phyloP scores from a whole-genome alignment of 306 rosid species.

The Inga laurina region DNA sequence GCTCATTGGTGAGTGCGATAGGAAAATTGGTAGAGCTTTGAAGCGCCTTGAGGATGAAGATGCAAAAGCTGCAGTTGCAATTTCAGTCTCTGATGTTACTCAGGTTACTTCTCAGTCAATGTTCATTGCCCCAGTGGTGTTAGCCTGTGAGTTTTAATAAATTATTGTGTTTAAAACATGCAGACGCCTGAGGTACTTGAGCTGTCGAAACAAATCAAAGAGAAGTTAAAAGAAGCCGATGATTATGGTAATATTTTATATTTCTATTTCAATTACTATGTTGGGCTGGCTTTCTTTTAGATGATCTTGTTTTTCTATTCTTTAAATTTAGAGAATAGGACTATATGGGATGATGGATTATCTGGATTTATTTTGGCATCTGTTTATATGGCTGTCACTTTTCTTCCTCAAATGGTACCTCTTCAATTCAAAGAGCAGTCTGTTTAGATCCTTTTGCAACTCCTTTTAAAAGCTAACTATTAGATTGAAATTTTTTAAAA shows the following conservation, averaged over 20 bases:
- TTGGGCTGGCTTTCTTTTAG: background rate
- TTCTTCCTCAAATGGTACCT: constrained; percentile 17
- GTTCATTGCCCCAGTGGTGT: background rate
- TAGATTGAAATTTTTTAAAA: background rate
- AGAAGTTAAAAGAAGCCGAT: constrained; percentile 91
- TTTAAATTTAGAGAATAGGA: constrained; percentile 1
- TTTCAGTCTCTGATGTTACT: constrained; percentile 95
- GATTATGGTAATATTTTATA: constrained; percentile 60
- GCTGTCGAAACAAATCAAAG: constrained; percentile 79
- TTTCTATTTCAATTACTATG: constrained; percentile 14
- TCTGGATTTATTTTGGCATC: background rate
- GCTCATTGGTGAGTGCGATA: constrained; percentile 94
- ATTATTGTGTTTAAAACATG: constrained; percentile 32
- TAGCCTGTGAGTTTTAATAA: background rate
- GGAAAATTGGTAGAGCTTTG: constrained; percentile 90
- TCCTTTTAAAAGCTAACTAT: background rate
- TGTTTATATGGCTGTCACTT: background rate
- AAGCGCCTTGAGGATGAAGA: constrained; percentile 98
- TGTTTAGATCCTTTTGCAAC: background rate
- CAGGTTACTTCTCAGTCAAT: constrained; percentile 47
- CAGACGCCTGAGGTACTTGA: constrained; percentile 87
- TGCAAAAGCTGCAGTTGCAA: constrained; percentile 97
- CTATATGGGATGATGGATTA: background rate
- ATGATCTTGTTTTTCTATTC: background rate
- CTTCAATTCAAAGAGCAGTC: constrained; percentile 12